Evolutionary conservation across 2,329 filamentous ascomycete genomes (phyloP), one percentile per base, ranked within the genome.

Genomic region (Chalaropsis ovoidea): DNA sequence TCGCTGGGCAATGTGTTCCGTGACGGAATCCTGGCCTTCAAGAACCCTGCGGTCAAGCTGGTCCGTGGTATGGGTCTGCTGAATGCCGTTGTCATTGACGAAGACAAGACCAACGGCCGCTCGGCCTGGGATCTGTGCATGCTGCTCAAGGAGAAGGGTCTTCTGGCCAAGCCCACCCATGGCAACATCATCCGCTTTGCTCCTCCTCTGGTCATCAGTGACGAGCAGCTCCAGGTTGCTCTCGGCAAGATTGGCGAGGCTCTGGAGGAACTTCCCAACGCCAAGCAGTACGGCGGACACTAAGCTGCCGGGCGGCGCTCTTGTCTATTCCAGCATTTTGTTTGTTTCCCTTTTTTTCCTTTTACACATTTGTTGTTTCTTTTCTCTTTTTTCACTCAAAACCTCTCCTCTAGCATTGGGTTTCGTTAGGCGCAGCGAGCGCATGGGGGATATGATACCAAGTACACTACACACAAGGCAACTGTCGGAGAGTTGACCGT

Each of bases 151-250:
- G 85, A 87, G 76, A 97, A 96, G 82, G 94, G 94, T 67, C 79
- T 99, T 66, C 76, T 99, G 82, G 94, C 94, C 72, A 99, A 99
- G 83, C 94, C 94, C 39, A 99, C 94, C 6, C 94, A 99, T 76
- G 87, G 95, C 73, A 96, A 97, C 77, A 97, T 99, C 75, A 99
- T 99, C 74, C 89, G 94, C 67, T 87, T 99, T 68, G 94, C 94
- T n/a, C 94, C 94, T 60, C 94, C 94, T 22, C 80, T 99, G 65
- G 91, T 99, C 70, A 97, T 99, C 72, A 91, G 87, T 31, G 91
- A 97, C 73, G 83, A 87, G 68, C 85, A 99, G 77, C 87, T 99
- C 70, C 81, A 85, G 70, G 83, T 85, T 73, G 88, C 93, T 0
- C 75, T 97, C 65, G 75, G 75, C 63, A 93, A 94, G 72, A 95